Evolutionary conservation across 805 yeast species (phyloP).

Genomic region (Zygosaccharomyces bailii): DNA sequence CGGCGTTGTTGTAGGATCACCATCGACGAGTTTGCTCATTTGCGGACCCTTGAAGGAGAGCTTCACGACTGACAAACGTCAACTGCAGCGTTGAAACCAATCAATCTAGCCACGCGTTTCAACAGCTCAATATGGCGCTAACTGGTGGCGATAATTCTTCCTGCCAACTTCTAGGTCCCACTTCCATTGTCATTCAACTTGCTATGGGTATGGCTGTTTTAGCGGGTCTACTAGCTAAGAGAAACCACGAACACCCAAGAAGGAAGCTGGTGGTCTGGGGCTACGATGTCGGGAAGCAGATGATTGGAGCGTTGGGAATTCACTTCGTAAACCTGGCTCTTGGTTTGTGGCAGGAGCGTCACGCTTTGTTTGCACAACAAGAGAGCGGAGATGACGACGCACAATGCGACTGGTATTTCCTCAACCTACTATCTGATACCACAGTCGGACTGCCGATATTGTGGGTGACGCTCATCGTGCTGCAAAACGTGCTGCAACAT

Average conservation of each 20-base stretch:
- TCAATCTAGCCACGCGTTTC: neutral
- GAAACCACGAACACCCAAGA: conserved; percentile 77
- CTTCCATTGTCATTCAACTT: conserved; percentile 74
- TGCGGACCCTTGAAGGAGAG: neutral
- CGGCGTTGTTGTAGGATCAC: neutral
- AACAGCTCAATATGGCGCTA: neutral
- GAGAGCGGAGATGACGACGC: conserved; percentile 42
- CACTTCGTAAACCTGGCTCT: conserved; percentile 74
- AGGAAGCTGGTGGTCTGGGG: conserved; percentile 88
- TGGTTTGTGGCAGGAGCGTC: conserved; percentile 48
- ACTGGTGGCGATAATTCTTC: conserved; percentile 18
- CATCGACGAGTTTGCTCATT: conserved; percentile 1
- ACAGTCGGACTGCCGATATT: conserved; percentile 88
- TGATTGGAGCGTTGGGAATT: conserved; percentile 80
- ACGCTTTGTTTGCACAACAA: conserved; percentile 12
- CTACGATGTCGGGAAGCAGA: conserved; percentile 86
- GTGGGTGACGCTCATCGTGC: conserved; percentile 52
- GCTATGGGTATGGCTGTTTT: conserved; percentile 74
- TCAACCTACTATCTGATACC: conserved; percentile 84
- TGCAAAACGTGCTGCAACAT: conserved; percentile 42
- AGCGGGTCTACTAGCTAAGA: conserved; percentile 66
- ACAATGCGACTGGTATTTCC: conserved; percentile 94
- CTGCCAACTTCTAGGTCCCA: conserved; percentile 78
- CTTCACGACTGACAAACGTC: too few species aligned
- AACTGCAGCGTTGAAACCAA: neutral